Evolutionary conservation across 2,329 filamentous ascomycete species (phyloP), one percentile per base, ranked within the genome.

Genomic region (Epicoccum sorghinum): DNA sequence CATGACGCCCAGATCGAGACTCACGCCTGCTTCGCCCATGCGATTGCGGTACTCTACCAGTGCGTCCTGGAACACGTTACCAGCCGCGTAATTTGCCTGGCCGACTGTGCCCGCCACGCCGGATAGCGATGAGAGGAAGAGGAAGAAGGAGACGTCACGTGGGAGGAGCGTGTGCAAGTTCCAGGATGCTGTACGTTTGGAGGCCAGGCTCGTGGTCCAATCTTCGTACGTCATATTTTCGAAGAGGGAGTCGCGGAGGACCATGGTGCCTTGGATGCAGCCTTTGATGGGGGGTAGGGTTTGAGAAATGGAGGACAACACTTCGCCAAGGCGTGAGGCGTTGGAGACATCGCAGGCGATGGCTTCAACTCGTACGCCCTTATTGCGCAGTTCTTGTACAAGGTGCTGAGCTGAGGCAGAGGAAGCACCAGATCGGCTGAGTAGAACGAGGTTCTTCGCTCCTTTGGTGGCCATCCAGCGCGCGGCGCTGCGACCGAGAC

Each of bases 161-260:
- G 1, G 37, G 4, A 0, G 42, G 46, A 27, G 24, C 13, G 61
- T 49, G 32, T 68, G 64, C 0, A 77, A 55, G 22, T 71, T 69
- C 44, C 67, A 63, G 0, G 70, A 68, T 1, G 75, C 9, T 59
- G 50, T 12, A 78, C 58, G 52, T 78, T 78, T 10, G 65, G 59
- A 33, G n/a, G n/a, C n/a, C n/a, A n/a, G n/a, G n/a, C n/a, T n/a
- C n/a, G n/a, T n/a, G n/a, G n/a, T n/a, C n/a, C n/a, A n/a, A n/a
- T n/a, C n/a, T n/a, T n/a, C n/a, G n/a, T n/a, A n/a, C n/a, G n/a
- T n/a, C n/a, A n/a, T n/a, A n/a, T n/a, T n/a, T n/a, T n/a, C n/a
- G n/a, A n/a, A n/a, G n/a, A n/a, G n/a, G n/a, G n/a, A n/a, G n/a
- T n/a, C n/a, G n/a, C n/a, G n/a, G n/a, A n/a, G n/a, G n/a, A n/a